These are phyloP conservation scores for Cladosporium colombiae DNA, from an alignment of 2,329 filamentous ascomycete genomes.

Conservation along the genomic window DNA sequence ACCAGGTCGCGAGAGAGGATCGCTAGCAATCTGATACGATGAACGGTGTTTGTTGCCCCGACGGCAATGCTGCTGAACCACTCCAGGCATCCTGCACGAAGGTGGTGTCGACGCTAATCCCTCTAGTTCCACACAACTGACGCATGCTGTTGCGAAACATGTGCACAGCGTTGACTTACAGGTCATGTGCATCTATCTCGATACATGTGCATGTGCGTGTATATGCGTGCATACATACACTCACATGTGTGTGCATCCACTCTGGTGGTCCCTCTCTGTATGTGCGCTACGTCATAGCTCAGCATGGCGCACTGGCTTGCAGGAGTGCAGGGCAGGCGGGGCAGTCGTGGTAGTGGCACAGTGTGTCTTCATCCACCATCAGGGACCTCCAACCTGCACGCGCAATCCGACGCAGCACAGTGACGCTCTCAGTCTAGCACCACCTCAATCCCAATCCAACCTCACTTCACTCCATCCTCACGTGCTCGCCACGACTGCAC, in stretches of 20 bases:
- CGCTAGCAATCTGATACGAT: background rate
- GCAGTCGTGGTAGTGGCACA: background rate
- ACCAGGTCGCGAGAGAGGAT: background rate
- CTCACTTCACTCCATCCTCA: conserved; percentile 2
- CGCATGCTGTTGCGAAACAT: background rate
- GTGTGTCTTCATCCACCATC: background rate
- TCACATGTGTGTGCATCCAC: background rate
- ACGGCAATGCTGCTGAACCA: background rate
- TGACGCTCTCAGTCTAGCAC: background rate
- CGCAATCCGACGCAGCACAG: background rate
- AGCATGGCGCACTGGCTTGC: background rate
- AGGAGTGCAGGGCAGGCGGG: background rate
- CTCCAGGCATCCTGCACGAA: background rate
- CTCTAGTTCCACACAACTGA: background rate
- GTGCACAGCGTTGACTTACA: background rate
- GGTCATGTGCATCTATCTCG: background rate
- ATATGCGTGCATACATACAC: background rate
- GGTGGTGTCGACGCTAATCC: background rate
- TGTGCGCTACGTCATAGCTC: background rate
- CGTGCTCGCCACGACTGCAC: background rate
- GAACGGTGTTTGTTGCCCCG: background rate
- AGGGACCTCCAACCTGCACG: background rate
- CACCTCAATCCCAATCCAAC: background rate
- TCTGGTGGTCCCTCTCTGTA: background rate
- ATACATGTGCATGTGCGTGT: background rate